Base-by-base conservation (phyloP, 2,329 filamentous ascomycete genomes). In the Raffaelea arxii region DNA sequence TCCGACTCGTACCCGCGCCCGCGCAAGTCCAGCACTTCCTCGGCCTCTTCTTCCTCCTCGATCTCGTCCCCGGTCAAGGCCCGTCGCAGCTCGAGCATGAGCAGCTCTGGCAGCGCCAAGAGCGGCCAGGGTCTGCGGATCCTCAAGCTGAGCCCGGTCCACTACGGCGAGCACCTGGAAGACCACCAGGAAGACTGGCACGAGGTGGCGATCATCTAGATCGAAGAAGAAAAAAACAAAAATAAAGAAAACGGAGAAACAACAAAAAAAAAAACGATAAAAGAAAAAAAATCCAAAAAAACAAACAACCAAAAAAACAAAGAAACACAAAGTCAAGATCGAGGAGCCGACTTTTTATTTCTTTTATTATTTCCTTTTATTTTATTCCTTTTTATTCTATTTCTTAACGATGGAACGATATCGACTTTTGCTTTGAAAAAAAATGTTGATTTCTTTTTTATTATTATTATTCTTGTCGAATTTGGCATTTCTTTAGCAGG, bases 121-220 rank as follows among this genome's bases (percentile, higher is more conserved):
- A 24, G 16, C 54, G 62, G 59, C 54, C 67, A 61, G 54, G 55
- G 56, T 47, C 60, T 66, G 54, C 69, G 71, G 49, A 75, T 82
- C 61, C 71, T 83, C 54, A 81, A 80, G 68, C 75, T 83, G 48
- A 75, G 75, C 22, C 78, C 78, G 27, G 77, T 82, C 49, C 76
- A 81, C 70, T 80, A 70, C 63, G 78, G 78, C 53, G 77, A 76
- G 67, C 74, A 78, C 62, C 64, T 65, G 21, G 75, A 69, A 51
- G 74, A 73, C 46, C 66, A 76, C 66, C 71, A 75, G 65, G 68
- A 65, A 40, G 77, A 81, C 66, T 80, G 67, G 60, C 62, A 72
- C 62, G 70, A 75, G 56, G 62, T 71, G 36, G 63, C 64, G 25
- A 59, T 70, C 50, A 62, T 67, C 59, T 68, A 46, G 16, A 18